Evolutionary conservation across 208 protist genomes (phyloP), one percentile per base, ranked within the genome.

Genomic region (Acanthamoeba rhysodes): DNA sequence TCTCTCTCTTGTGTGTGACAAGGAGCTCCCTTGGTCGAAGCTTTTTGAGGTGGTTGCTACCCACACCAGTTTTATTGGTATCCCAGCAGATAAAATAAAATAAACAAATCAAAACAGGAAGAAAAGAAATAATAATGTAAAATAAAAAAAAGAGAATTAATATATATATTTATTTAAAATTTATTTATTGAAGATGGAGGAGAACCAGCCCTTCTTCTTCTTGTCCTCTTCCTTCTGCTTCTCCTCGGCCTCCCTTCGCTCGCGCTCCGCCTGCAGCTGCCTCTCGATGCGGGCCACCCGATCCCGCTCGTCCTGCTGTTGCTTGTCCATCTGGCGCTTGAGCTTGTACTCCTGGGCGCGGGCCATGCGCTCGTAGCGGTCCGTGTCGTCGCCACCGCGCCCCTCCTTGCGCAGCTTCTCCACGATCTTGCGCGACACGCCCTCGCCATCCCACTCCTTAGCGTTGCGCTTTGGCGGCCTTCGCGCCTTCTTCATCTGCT

Each of bases 121-220:
- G 3, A 57, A 18, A 20, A 14, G 7, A 34, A 72, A 72, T 12
- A 72, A 37, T 37, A 72, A 66, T 29, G 0, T 5, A 18, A 2
- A 18, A 66, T 20, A 66, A 66, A 66, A n/a, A 66, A 1, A 66
- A 66, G 18, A 5, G 7, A 5, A 55, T 12, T 16, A 16, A 55
- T 16, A 55, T 55, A 55, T 12, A 12, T 12, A 72, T 5, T 72
- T 27, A 72, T 27, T 72, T 27, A 34, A 9, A 72, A 72, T 74
- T 74, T 14, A 22, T 59, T 59, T 59, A 59, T 0, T 59, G 53
- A 84, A 84, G 41, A 84, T 37, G 74, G 74, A 55, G 74, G 74
- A 84, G 41, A 45, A 84, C 74, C 74, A 84, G 74, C 74, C 74
- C 74, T 84, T 84, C 41, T 84, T 84, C 74, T 84, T 84, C n/a